A percentile compares a stretch with the other conserved stretches of the same genome.
Conservation (phyloP, 2,329 filamentous ascomycete species). For the Trichophaea hybrida region DNA sequence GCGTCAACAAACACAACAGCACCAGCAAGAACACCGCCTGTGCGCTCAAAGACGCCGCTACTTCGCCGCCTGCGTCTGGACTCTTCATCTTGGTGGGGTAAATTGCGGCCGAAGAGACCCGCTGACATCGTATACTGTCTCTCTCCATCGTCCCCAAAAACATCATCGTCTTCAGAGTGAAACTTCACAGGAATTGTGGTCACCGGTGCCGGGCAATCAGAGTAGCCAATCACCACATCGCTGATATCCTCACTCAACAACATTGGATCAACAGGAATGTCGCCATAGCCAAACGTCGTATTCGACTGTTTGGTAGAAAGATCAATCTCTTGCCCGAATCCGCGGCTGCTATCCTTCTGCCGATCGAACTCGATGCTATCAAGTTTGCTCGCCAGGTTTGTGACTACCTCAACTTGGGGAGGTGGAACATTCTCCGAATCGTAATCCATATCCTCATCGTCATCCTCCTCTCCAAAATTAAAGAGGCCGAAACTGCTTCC, state of each 20-base stretch:
- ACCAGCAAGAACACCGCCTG: slow-evolving; percentile 43
- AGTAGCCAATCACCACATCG: slow-evolving; percentile 5
- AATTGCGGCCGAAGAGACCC: not conserved
- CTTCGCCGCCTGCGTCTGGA: slow-evolving; percentile 24
- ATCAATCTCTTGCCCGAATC: not conserved
- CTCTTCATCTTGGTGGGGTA: not conserved
- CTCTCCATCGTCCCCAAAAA: slow-evolving; percentile 5
- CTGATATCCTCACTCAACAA: slow-evolving; percentile 12
- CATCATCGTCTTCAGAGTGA: slow-evolving; percentile 13
- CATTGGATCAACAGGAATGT: slow-evolving; percentile 21
- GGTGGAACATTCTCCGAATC: slow-evolving; percentile 5
- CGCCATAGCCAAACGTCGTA: not conserved
- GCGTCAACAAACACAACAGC: slow-evolving; percentile 74
- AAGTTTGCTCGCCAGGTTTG: not conserved
- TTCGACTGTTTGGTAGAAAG: not conserved
- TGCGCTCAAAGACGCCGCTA: not conserved
- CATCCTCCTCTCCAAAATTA: slow-evolving; percentile 6
- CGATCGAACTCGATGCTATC: not conserved
- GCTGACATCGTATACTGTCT: not conserved
- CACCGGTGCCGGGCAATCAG: slow-evolving; percentile 6
- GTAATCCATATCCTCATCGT: slow-evolving; percentile 6
- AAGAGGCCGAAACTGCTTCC: slow-evolving; percentile 12
- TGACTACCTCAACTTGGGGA: not conserved
- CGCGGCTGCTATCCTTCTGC: not conserved
- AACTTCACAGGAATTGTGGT: slow-evolving; percentile 18